These are phyloP conservation scores for Suillus subalutaceus DNA, from an alignment of 768 basidiomycete species.

Conservation along the genomic window DNA sequence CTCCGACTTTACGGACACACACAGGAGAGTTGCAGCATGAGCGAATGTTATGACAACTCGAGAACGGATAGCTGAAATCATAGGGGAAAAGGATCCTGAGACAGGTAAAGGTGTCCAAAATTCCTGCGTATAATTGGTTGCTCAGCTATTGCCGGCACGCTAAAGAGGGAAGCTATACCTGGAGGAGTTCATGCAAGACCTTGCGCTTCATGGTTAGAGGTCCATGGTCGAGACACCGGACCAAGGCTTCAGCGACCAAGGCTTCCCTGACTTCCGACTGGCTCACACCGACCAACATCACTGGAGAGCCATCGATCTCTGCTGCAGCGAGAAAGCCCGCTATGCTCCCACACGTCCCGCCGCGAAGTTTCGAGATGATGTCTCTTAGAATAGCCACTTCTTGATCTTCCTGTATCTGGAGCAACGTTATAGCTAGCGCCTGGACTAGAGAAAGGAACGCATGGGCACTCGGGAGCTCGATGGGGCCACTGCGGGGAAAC, in stretches of 20 bases:
- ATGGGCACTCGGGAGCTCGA: conserved; percentile 43
- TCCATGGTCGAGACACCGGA: conserved; percentile 53
- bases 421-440: conserved; percentile 53
- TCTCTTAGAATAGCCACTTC: conserved; percentile 44
- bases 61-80: conserved; percentile 48
- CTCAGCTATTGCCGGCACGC: not conserved
- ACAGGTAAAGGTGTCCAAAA: conserved; percentile 8
- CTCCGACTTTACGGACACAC: not conserved
- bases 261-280: conserved; percentile 43
- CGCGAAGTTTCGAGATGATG: conserved; percentile 46
- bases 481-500: conserved; percentile 44
- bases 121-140: not conserved
- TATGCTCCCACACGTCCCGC: conserved; percentile 52
- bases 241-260: conserved; percentile 43
- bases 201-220: conserved; percentile 48
- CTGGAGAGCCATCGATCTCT: conserved; percentile 15
- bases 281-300: conserved; percentile 16
- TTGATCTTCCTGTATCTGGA: conserved; percentile 23
- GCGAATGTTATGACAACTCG: conserved; percentile 49
- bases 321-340: conserved; percentile 29
- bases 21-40: conserved; percentile 20
- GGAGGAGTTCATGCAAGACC: conserved; percentile 50
- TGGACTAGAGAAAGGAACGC: conserved; percentile 56
- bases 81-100: conserved; percentile 29
- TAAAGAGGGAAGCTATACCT: conserved; percentile 38